A percentile compares a stretch with the other conserved stretches of the same genome.
Conservation (phyloP, 2,329 filamentous ascomycete species). For the Diaporthe citriasiana region DNA sequence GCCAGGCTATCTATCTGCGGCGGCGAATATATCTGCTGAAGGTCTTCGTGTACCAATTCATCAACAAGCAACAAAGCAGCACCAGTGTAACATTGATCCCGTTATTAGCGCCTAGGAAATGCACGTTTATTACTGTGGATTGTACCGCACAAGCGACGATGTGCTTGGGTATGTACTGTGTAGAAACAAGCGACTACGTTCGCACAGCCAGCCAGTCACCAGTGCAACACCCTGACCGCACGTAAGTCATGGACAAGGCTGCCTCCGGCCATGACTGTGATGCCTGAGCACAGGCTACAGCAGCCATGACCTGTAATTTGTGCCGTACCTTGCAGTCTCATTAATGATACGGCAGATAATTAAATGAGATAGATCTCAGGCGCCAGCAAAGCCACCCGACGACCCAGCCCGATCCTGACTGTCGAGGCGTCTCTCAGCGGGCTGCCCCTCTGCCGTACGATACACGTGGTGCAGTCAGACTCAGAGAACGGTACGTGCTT, state of each 20-base stretch:
- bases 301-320: conserved; percentile 2
- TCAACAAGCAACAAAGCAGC: not conserved
- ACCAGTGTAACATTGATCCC: conserved; percentile 6
- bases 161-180: too few species aligned
- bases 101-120: not conserved
- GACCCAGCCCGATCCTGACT: not conserved
- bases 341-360: not conserved
- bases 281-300: conserved; percentile 5
- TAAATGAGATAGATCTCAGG: not conserved
- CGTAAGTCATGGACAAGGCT: conserved; percentile 20
- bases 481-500: conserved; percentile 7
- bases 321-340: not conserved
- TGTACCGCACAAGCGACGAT: not conserved
- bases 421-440: conserved; percentile 21
- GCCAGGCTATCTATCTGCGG: conserved; percentile 4
- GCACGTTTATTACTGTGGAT: not conserved
- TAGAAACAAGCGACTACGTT: not conserved
- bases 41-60: not conserved
- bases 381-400: conserved; percentile 1
- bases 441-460: conserved; percentile 13
- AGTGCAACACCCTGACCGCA: not conserved
- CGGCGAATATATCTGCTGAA: conserved; percentile 19
- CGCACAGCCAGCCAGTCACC: too few species aligned
- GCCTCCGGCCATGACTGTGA: conserved; percentile 17
- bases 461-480: not conserved